Conservation (phyloP, 345 rosid species). For the Citrus mangshanensis region DNA sequence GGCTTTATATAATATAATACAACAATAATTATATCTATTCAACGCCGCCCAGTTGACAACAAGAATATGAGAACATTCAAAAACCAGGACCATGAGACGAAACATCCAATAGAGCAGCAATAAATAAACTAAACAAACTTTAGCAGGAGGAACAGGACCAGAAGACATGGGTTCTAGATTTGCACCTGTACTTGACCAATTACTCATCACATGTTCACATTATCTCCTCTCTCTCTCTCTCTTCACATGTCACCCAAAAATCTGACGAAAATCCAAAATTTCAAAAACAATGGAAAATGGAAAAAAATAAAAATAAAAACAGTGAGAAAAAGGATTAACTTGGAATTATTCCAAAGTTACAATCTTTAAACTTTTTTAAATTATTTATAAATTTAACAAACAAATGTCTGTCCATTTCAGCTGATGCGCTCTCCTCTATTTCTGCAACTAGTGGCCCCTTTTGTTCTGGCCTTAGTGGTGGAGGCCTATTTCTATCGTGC, state of each 20-base stretch:
- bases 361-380: no score
- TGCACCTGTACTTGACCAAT: neutral
- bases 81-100: neutral
- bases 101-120: neutral
- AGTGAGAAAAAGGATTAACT: no score
- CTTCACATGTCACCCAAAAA: neutral
- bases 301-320: neutral
- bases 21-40: neutral
- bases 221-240: neutral
- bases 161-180: neutral
- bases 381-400: neutral
- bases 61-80: neutral
- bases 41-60: neutral
- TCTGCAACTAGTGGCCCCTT: slow-evolving; percentile 15
- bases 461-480: neutral
- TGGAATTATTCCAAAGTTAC: no score
- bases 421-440: neutral
- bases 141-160: neutral
- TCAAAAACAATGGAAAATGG: neutral
- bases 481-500: slow-evolving; percentile 27
- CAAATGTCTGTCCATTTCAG: slow-evolving; percentile 9
- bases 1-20: neutral
- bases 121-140: neutral
- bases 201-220: neutral
- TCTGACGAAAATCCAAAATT: neutral